Percentiles rank a stretch among this genome's conserved stretches.
phyloP scores from a whole-genome alignment of 2,329 filamentous ascomycete species.

The Knufia petricola region DNA sequence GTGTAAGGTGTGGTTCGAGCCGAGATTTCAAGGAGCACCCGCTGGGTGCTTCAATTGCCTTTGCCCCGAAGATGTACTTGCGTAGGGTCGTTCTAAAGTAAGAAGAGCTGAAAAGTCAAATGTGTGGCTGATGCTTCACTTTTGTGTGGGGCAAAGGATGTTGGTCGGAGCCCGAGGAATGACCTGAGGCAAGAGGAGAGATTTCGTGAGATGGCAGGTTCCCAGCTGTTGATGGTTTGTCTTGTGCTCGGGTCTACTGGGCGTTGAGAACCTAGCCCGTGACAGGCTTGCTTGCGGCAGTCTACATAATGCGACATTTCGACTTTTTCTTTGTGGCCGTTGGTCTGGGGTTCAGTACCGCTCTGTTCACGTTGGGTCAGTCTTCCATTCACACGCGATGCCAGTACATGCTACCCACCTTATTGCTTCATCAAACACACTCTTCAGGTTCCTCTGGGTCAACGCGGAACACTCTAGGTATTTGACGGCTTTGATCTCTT shows the following conservation, averaged over 20 bases:
- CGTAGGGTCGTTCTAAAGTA: neutral
- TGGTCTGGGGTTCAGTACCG: slow-evolving; percentile 41
- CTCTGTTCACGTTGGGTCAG: slow-evolving; percentile 26
- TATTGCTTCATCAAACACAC: slow-evolving; percentile 97
- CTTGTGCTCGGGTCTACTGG: slow-evolving; percentile 9
- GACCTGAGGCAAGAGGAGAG: neutral
- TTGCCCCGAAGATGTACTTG: neutral
- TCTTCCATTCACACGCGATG: neutral
- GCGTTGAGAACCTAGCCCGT: too few relatives aligned
- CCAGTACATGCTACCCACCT: slow-evolving; percentile 51
- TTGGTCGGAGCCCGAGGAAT: neutral
- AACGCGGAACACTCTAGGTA: slow-evolving; percentile 97
- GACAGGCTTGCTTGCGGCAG: neutral
- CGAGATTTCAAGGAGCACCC: neutral
- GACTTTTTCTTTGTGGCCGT: slow-evolving; percentile 34
- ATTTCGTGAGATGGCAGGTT: slow-evolving; percentile 1
- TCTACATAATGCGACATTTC: slow-evolving; percentile 39
- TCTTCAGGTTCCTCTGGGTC: slow-evolving; percentile 94
- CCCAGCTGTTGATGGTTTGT: slow-evolving; percentile 16
- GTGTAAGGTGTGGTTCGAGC: neutral
- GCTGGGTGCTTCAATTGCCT: neutral
- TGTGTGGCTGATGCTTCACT: neutral
- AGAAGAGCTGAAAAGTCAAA: neutral
- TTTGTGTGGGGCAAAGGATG: neutral
- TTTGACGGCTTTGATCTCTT: slow-evolving; percentile 92